Evolutionary conservation across 371 early-diverging fungal species (phyloP).

Genomic region (Basidiobolus meristosporus): DNA sequence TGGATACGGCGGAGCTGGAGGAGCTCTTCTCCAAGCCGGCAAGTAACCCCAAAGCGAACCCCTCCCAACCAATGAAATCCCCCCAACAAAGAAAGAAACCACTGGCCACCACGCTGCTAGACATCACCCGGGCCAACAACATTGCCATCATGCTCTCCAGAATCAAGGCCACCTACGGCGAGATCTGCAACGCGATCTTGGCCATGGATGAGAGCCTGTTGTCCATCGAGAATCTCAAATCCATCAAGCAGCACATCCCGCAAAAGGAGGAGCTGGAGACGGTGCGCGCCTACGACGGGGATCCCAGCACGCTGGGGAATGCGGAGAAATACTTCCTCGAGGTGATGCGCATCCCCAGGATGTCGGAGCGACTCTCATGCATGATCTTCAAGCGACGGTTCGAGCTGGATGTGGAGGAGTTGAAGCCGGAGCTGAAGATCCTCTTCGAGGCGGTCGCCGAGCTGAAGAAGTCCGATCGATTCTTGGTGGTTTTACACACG

Average conservation of each 20-base stretch:
- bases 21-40: constrained; percentile 7
- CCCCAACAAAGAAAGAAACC: constrained; percentile 18
- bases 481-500: constrained; percentile 11
- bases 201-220: constrained; percentile 36
- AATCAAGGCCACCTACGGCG: constrained; percentile 36
- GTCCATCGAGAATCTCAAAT: constrained; percentile 26
- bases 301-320: constrained; percentile 4
- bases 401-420: constrained; percentile 44
- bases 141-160: constrained; percentile 51
- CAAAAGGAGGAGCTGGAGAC: constrained; percentile 28
- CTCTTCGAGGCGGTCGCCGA: constrained; percentile 4
- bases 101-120: constrained; percentile 24
- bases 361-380: constrained; percentile 40
- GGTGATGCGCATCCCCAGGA: constrained; percentile 37
- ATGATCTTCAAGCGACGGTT: constrained; percentile 57
- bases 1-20: constrained; percentile 12
- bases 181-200: constrained; percentile 42
- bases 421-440: constrained; percentile 14
- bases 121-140: constrained; percentile 36
- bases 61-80: not conserved
- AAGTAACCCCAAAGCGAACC: not conserved
- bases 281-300: constrained; percentile 1
- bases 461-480: constrained; percentile 4
- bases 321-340: constrained; percentile 8
- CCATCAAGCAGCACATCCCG: constrained; percentile 35